Evolutionary conservation across 495 filamentous ascomycete genomes (phyloP).

Genomic region (Aspergillus bertholletiae): DNA sequence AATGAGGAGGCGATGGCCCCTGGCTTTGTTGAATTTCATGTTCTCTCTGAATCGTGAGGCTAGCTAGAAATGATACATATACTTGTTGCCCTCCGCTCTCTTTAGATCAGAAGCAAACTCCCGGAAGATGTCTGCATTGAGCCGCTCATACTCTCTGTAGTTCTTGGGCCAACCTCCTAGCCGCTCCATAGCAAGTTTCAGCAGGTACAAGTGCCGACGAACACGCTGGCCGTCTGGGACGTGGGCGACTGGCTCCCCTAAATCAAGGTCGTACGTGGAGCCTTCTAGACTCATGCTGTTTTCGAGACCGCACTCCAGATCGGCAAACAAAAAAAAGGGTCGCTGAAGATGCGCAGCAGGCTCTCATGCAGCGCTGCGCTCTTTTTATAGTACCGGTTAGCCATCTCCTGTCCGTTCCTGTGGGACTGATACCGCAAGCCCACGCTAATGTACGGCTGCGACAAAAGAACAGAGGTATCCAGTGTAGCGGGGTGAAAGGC

Average conservation of each 20-base stretch:
- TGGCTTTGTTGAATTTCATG: too few species aligned
- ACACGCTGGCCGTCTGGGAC: conserved; percentile 26
- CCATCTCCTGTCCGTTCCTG: conserved; percentile 31
- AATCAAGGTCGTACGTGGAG: conserved; percentile 8
- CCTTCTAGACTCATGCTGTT: conserved; percentile 15
- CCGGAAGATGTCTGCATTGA: conserved; percentile 16
- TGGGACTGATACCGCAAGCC: conserved; percentile 27
- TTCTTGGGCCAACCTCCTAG: conserved; percentile 40
- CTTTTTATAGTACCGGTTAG: conserved; percentile 40
- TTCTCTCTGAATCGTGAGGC: too few species aligned
- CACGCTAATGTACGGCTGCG: conserved; percentile 35
- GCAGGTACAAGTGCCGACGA: conserved; percentile 30
- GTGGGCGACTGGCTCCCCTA: background rate
- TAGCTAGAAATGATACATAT: too few species aligned
- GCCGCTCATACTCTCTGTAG: conserved; percentile 29
- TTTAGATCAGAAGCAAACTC: too few species aligned
- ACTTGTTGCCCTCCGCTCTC: too few species aligned
- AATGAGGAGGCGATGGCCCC: too few species aligned
- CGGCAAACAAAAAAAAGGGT: conserved; percentile 26
- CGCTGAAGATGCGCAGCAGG: conserved; percentile 31
- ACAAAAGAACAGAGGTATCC: conserved; percentile 34
- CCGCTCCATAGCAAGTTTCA: conserved; percentile 37
- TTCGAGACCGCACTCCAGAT: conserved; percentile 21
- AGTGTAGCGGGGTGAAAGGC: conserved; percentile 32
- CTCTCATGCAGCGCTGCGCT: conserved; percentile 34